Evolutionary conservation across 495 filamentous ascomycete species (phyloP), one percentile per base, ranked within the genome.

Genomic region (Aspergillus hancockii): DNA sequence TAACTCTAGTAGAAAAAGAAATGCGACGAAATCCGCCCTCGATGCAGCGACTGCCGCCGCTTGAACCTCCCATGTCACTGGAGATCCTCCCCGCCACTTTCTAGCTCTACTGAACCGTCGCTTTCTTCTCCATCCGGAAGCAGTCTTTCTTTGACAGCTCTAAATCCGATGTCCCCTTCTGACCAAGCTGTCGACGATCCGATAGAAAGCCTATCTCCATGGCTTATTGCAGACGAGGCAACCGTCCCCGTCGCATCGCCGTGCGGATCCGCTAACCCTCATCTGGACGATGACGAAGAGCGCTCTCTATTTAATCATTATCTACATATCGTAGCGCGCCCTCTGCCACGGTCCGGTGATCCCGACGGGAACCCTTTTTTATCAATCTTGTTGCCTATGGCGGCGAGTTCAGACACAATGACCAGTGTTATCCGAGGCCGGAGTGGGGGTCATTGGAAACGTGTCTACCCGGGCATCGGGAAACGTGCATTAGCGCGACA

Each of bases 361-460:
- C 34, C 58, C 47, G 59, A 70, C 52, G 58, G 61, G 30, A 72
- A 72, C 31, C 69, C 69, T 0, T 72, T 72, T 51, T 50, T 72
- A 12, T 52, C 58, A 2, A 67, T 60, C 7, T 50, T 72, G 9
- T 57, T 72, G 9, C 69, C 69, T 0, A 58, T 72, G 53, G 69
- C 69, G 0, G 65, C 67, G 12, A 40, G 55, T 4, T 72, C 69
- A 5, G 61, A 70, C 55, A 64, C 60, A 0, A 55, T 72, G 18
- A 72, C 67, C 14, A 70, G 67, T 52, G 65, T 67, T 0, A 62
- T 72, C 14, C 47, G 70, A 32, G 69, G 62, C 30, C 41, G 69
- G 16, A 71, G 68, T 61, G 68, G 68, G 3, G 65, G 68, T 30
- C 68, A 71, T 43, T 71, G 68, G 68, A 65, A 61, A 31, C 58